Evolutionary conservation across 169 alveolate genomes (phyloP), one percentile per base, ranked within the genome.

Genomic region (Cryptosporidium ryanae): DNA sequence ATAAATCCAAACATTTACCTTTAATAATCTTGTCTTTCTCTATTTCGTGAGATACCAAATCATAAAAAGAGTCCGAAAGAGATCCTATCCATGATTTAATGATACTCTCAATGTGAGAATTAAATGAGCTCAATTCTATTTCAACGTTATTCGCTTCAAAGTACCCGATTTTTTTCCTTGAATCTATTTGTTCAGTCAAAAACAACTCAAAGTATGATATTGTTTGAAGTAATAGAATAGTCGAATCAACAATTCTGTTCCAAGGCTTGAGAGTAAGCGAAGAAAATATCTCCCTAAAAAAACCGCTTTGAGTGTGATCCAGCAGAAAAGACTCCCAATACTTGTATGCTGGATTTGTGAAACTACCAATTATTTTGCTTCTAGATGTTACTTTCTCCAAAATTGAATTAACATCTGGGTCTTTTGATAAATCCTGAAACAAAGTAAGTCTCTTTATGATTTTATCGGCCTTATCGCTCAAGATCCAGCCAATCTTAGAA

Each of bases 301-400:
- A 76, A 34, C 46, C 87, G 23, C 63, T 55, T 21, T 61, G 55
- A 10, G 87, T 23, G 21, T 67, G 87, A 46, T 76, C 87, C 10
- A 55, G 18, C 27, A 43, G 87, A 34, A 76, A 76, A 29, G 23
- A 15, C n/a, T 59, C 68, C 87, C 87, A 76, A 63, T 76, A 76
- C 59, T 61, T 76, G 21, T 29, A 48, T 2, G 87, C 64, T 21
- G 68, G 71, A 44, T 23, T 46, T 59, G 71, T n/a, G 7, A 61
- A 76, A 13, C 64, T 70, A 8, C 68, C 71, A 34, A 61, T 59
- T 59, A 70, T 70, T 25, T 49, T 34, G 5, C 27, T 23, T 43
- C 59, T 55, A 13, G 68, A 61, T 12, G 71, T 44, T 25, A 76
- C 38, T 31, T 46, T 76, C 46, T 76, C 70, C 21, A 76, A 21